Percentiles rank a stretch among this genome's conserved stretches.
phyloP scores from a whole-genome alignment of 768 basidiomycete species.

The Suillus placidus region DNA sequence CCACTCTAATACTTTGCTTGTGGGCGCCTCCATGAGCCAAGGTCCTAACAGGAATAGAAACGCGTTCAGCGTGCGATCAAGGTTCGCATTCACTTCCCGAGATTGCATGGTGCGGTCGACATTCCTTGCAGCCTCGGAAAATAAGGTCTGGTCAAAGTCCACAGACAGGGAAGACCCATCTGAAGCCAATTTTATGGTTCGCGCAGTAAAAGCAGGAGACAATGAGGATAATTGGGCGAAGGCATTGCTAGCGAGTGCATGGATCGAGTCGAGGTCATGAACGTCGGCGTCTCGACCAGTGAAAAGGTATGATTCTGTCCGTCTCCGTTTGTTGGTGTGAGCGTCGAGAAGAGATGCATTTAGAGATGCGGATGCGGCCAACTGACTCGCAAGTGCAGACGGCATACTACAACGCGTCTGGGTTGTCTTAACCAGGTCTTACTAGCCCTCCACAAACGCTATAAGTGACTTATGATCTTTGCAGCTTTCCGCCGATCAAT shows the following conservation, averaged over 20 bases:
- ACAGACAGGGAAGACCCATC: slow-evolving; percentile 27
- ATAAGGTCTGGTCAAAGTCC: slow-evolving; percentile 69
- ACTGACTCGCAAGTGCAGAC: slow-evolving; percentile 80
- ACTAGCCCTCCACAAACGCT: neutral
- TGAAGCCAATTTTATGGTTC: slow-evolving; percentile 14
- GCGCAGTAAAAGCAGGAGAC: slow-evolving; percentile 49
- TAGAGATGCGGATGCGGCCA: slow-evolving; percentile 76
- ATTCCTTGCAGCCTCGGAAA: slow-evolving; percentile 75
- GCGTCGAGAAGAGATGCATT: slow-evolving; percentile 75
- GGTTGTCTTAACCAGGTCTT: neutral
- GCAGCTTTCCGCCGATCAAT: too few species aligned
- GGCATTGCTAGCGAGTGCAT: slow-evolving; percentile 78
- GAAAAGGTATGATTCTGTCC: slow-evolving; percentile 85
- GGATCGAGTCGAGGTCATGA: slow-evolving; percentile 86
- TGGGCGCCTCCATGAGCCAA: slow-evolving; percentile 78
- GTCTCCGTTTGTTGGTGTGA: slow-evolving; percentile 58
- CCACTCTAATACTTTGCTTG: slow-evolving; percentile 91
- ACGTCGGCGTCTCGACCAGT: slow-evolving; percentile 77
- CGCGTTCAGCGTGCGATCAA: slow-evolving; percentile 61
- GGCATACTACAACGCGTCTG: slow-evolving; percentile 39
- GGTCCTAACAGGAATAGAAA: slow-evolving; percentile 76
- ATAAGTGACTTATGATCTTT: neutral
- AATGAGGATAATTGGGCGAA: slow-evolving; percentile 71
- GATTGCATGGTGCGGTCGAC: slow-evolving; percentile 80
- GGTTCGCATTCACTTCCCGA: slow-evolving; percentile 57